Conservation (phyloP, 148 eudicot genomes). For the Hydrangea macrophylla region DNA sequence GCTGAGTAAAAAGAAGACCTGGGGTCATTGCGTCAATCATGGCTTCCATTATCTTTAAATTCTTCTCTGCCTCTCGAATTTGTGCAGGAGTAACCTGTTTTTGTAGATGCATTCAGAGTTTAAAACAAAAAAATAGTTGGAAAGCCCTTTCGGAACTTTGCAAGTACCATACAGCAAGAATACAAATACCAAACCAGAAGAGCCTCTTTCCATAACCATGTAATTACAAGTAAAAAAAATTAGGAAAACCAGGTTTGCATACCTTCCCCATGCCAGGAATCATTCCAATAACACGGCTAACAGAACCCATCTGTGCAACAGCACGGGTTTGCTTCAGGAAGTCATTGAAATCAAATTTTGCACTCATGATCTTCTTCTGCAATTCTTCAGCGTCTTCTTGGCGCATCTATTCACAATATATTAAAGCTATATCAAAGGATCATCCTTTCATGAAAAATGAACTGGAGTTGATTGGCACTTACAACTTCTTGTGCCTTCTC, state of each 20-base stretch:
- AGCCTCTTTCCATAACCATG: no score
- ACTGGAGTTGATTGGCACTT: slow-evolving; percentile 30
- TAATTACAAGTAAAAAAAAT: neutral
- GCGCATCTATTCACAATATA: slow-evolving; percentile 55
- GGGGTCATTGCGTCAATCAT: slow-evolving; percentile 98
- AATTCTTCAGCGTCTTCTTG: slow-evolving; percentile 95
- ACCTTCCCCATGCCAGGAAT: slow-evolving; percentile 99
- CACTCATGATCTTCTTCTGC: slow-evolving; percentile 94
- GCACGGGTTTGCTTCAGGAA: slow-evolving; percentile 95
- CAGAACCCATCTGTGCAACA: slow-evolving; percentile 96
- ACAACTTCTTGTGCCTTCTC: slow-evolving; percentile 99
- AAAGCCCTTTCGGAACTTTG: neutral
- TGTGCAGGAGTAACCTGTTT: slow-evolving; percentile 87
- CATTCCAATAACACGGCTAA: slow-evolving; percentile 98
- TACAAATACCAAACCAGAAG: no score
- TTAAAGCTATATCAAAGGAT: slow-evolving; percentile 13
- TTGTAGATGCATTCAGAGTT: slow-evolving; percentile 5
- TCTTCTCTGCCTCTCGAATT: slow-evolving; percentile 98
- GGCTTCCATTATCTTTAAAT: slow-evolving; percentile 77
- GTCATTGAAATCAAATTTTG: slow-evolving; percentile 95
- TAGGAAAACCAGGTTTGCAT: slow-evolving; percentile 5
- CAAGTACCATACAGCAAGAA: neutral
- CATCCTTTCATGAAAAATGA: slow-evolving; percentile 5
- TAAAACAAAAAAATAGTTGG: slow-evolving; percentile 1
- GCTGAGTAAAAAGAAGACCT: slow-evolving; percentile 38